A percentile compares a stretch with the other conserved stretches of the same genome.
phyloP scores from a whole-genome alignment of 768 basidiomycete species.

The Melanogaster broomeanus region DNA sequence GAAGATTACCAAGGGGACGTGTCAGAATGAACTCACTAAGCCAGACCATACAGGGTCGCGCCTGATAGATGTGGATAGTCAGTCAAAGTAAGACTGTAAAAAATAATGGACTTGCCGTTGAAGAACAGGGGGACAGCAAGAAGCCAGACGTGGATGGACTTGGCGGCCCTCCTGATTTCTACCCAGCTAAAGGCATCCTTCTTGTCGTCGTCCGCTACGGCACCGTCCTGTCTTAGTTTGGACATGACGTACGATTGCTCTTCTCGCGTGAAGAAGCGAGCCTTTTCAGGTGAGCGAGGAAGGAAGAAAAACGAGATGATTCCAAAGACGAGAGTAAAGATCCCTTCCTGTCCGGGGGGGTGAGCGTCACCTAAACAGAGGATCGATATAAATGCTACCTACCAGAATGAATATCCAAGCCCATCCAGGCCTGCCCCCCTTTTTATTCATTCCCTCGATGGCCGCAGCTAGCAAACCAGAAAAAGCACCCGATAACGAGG shows the following conservation, averaged over 20 bases:
- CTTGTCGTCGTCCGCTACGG: constrained; percentile 43
- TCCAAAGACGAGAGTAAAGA: constrained; percentile 64
- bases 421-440: constrained; percentile 56
- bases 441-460: constrained; percentile 58
- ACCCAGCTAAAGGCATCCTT: constrained; percentile 55
- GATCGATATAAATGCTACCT: neutral
- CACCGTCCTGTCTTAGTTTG: constrained; percentile 20
- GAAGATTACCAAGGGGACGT: constrained; percentile 35
- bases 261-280: constrained; percentile 50
- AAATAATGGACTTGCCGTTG: constrained; percentile 40
- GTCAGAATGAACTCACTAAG: constrained; percentile 21
- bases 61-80: constrained; percentile 13
- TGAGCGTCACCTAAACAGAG: neutral
- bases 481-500: constrained; percentile 60
- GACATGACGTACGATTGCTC: constrained; percentile 50
- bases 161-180: constrained; percentile 51
- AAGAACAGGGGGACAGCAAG: constrained; percentile 53
- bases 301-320: constrained; percentile 49
- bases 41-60: constrained; percentile 11
- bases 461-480: constrained; percentile 65
- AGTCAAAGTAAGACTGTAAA: neutral
- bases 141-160: constrained; percentile 56
- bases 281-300: constrained; percentile 43
- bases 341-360: constrained; percentile 45
- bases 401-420: constrained; percentile 61